phyloP scores from a whole-genome alignment of 495 filamentous ascomycete species.

The Lindgomyces ingoldianus region DNA sequence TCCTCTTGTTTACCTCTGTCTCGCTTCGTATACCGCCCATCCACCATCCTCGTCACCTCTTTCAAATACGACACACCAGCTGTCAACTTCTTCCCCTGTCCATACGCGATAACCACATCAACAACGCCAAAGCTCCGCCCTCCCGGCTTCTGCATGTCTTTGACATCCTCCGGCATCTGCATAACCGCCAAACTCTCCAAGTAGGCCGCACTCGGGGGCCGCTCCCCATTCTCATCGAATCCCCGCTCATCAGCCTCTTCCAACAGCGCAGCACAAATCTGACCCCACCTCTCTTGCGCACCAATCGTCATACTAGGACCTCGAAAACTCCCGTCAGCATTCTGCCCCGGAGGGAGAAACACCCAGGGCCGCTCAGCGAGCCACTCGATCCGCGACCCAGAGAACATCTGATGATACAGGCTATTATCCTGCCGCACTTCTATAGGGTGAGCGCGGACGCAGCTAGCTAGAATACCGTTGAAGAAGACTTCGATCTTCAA shows the following conservation, averaged over 20 bases:
- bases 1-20: background rate
- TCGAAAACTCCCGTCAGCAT: conserved; percentile 30
- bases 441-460: conserved; percentile 24
- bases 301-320: conserved; percentile 1
- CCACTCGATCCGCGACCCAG: conserved; percentile 42
- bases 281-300: conserved; percentile 41
- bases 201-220: conserved; percentile 44
- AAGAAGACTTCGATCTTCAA: conserved; percentile 50
- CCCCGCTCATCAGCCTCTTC: conserved; percentile 44
- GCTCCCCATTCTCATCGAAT: conserved; percentile 34
- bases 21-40: conserved; percentile 21
- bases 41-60: conserved; percentile 36
- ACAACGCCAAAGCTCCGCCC: conserved; percentile 45
- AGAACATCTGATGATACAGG: conserved; percentile 38
- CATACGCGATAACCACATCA: conserved; percentile 48
- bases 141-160: conserved; percentile 35
- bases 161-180: conserved; percentile 40
- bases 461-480: conserved; percentile 48
- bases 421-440: background rate
- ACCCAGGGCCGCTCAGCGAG: conserved; percentile 49
- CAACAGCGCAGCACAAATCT: conserved; percentile 38
- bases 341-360: conserved; percentile 40
- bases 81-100: conserved; percentile 40
- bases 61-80: conserved; percentile 32
- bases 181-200: conserved; percentile 44